Evolutionary conservation across 2,329 filamentous ascomycete genomes (phyloP).

Genomic region (Ascocoryne sarcoides): DNA sequence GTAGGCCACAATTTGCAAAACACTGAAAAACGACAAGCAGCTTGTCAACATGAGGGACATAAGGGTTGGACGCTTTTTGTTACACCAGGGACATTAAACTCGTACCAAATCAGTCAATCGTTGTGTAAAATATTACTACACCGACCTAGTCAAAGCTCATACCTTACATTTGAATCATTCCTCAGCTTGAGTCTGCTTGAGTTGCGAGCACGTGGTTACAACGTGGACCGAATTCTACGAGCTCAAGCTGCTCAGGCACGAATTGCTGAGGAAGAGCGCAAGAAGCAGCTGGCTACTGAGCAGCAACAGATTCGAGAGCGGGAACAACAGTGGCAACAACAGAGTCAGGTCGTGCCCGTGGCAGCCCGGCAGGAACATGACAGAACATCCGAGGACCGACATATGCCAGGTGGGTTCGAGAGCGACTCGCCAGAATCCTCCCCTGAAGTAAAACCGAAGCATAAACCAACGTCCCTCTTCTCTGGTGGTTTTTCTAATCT

Average conservation of each 20-base stretch:
- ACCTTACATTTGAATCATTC: constrained; percentile 84
- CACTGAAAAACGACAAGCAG: constrained; percentile 67
- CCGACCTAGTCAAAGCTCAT: constrained; percentile 79
- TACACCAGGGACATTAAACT: constrained; percentile 56
- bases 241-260: constrained; percentile 81
- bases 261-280: constrained; percentile 74
- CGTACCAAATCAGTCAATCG: constrained; percentile 87
- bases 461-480: constrained; percentile 48
- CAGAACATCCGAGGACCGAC: constrained; percentile 31
- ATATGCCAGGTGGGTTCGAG: constrained; percentile 68
- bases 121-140: constrained; percentile 73
- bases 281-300: constrained; percentile 66
- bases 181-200: constrained; percentile 76
- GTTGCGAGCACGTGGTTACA: constrained; percentile 82
- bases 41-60: constrained; percentile 46
- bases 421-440: constrained; percentile 51
- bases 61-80: constrained; percentile 65
- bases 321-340: constrained; percentile 35
- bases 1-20: constrained; percentile 60
- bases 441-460: constrained; percentile 35
- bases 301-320: constrained; percentile 57
- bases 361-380: constrained; percentile 23
- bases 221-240: constrained; percentile 87
- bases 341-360: constrained; percentile 15
- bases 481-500: no score